phyloP scores from a whole-genome alignment of 305 asterid genomes.

The Fraxinus nigra region DNA sequence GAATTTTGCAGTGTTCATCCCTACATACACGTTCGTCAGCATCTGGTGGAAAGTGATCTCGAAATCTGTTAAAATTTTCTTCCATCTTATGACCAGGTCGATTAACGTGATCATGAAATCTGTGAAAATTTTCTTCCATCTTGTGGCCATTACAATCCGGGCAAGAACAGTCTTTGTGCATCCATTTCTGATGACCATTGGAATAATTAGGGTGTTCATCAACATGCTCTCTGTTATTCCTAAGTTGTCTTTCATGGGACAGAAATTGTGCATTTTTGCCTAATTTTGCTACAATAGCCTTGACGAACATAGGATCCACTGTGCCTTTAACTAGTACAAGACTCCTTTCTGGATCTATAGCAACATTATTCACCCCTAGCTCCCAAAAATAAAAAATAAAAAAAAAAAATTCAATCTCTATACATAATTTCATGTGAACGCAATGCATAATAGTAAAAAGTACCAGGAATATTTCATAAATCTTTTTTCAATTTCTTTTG shows the following conservation, averaged over 20 bases:
- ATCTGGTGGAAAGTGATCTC: constrained; percentile 25
- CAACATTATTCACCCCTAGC: constrained; percentile 33
- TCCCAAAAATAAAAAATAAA: not conserved
- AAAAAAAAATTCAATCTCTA: not conserved
- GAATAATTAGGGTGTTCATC: not conserved
- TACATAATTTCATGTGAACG: not conserved
- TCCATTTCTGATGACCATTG: not conserved
- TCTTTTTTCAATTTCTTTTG: constrained; percentile 25
- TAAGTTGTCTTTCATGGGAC: constrained; percentile 14
- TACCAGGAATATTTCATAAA: constrained; percentile 27
- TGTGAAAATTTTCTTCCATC: constrained; percentile 19
- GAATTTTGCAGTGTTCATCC: constrained; percentile 30
- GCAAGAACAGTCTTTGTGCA: not conserved
- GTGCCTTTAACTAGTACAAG: constrained; percentile 31
- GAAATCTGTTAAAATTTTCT: constrained; percentile 25
- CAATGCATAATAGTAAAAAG: not conserved
- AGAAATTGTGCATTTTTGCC: constrained; percentile 33
- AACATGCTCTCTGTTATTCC: not conserved
- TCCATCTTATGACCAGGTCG: not conserved
- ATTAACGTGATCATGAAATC: constrained; percentile 19
- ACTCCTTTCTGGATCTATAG: constrained; percentile 25
- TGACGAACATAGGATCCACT: constrained; percentile 25
- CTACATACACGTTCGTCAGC: constrained; percentile 25
- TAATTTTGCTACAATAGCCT: constrained; percentile 21
- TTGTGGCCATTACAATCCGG: not conserved